These are phyloP conservation scores for Cornus florida DNA, from an alignment of 148 eudicot genomes.

Conservation along the genomic window DNA sequence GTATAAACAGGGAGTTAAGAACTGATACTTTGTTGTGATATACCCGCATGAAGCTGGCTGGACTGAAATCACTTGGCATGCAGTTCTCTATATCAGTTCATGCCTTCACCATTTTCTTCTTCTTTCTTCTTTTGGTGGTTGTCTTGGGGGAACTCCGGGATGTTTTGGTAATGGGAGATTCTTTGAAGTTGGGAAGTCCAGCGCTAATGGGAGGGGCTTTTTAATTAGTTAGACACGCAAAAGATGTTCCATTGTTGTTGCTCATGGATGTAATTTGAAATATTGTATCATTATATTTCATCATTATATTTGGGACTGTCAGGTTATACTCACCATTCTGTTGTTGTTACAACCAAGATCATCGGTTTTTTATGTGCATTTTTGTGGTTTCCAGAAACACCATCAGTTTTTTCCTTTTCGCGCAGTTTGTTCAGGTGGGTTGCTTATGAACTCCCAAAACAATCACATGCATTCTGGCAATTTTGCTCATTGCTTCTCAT, in stretches of 20 bases:
- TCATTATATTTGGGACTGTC: background rate
- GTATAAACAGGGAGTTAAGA: constrained; percentile 1
- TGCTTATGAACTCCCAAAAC: too few relatives aligned
- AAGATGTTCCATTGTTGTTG: background rate
- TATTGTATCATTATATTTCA: constrained; percentile 2
- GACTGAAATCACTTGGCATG: background rate
- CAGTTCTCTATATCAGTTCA: constrained; percentile 1
- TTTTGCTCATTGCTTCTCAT: too few relatives aligned
- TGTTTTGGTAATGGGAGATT: background rate
- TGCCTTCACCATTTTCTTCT: background rate
- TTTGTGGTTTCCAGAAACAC: too few relatives aligned
- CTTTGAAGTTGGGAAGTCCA: constrained; percentile 13
- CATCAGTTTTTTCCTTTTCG: too few relatives aligned
- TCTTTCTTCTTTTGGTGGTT: background rate
- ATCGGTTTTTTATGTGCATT: too few relatives aligned
- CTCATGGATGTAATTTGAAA: constrained; percentile 10
- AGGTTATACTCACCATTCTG: background rate
- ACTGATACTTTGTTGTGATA: background rate
- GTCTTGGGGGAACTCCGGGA: background rate
- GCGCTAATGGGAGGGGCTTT: constrained; percentile 1
- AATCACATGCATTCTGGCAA: too few relatives aligned
- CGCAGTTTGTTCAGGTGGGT: too few relatives aligned
- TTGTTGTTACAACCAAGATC: too few relatives aligned
- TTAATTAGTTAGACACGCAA: background rate
- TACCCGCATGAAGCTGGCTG: background rate